A percentile compares a stretch with the other conserved stretches of the same genome.
Conservation (phyloP, 2,329 filamentous ascomycete genomes). For the Clonostachys rosea region DNA sequence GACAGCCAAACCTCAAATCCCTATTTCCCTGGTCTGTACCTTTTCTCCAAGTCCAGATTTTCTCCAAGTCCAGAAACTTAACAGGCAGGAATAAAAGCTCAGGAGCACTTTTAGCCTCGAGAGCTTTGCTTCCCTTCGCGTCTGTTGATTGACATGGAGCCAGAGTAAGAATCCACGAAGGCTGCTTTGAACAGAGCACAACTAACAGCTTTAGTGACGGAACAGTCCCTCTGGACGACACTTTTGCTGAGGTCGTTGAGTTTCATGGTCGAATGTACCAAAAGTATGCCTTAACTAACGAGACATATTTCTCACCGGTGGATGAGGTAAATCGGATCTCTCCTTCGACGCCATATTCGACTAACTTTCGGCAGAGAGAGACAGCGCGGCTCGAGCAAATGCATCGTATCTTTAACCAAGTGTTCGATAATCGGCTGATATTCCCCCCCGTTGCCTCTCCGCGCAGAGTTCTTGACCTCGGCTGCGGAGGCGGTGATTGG, state of each 20-base stretch:
- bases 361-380: slow-evolving; percentile 50
- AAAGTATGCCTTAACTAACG: slow-evolving; percentile 59
- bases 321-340: slow-evolving; percentile 55
- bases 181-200: not conserved
- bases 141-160: slow-evolving; percentile 13
- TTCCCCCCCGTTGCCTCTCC: slow-evolving; percentile 61
- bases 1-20: too few relatives aligned
- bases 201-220: slow-evolving; percentile 30
- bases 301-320: slow-evolving; percentile 62
- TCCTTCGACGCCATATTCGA: slow-evolving; percentile 5
- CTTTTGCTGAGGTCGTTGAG: slow-evolving; percentile 52
- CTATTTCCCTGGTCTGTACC: too few relatives aligned
- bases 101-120: too few relatives aligned
- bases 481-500: slow-evolving; percentile 69
- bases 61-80: too few relatives aligned
- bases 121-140: too few relatives aligned
- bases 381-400: slow-evolving; percentile 58
- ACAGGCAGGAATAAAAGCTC: too few relatives aligned
- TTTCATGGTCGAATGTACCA: slow-evolving; percentile 64
- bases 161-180: slow-evolving; percentile 23
- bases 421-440: slow-evolving; percentile 64
- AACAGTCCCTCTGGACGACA: slow-evolving; percentile 50
- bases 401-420: slow-evolving; percentile 55
- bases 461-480: slow-evolving; percentile 64
- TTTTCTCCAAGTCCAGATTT: too few relatives aligned